phyloP scores from a whole-genome alignment of 345 rosid genomes.

The Acer yangbiense region DNA sequence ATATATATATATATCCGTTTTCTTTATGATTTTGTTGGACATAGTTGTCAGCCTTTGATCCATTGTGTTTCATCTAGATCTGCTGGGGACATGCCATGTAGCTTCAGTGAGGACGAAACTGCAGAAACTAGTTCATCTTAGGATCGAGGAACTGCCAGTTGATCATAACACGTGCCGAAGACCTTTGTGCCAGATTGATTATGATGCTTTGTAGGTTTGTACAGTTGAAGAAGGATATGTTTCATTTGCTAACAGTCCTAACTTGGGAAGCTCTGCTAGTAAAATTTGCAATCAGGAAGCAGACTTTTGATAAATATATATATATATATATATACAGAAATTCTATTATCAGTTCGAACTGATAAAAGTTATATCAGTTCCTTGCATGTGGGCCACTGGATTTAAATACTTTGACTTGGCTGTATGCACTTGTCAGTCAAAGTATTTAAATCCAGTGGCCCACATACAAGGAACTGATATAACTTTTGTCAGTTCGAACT shows the following conservation, averaged over 20 bases:
- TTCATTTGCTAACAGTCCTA: conserved; percentile 12
- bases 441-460: no score
- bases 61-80: conserved; percentile 38
- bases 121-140: conserved; percentile 61
- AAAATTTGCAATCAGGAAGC: conserved; percentile 6
- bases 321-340: no score
- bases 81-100: conserved; percentile 48
- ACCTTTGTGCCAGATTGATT: neutral
- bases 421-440: no score
- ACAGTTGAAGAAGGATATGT: conserved; percentile 19
- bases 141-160: conserved; percentile 29
- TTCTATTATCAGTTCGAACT: no score
- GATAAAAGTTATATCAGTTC: no score
- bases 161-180: neutral
- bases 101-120: conserved; percentile 75
- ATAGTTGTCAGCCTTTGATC: neutral
- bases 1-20: neutral
- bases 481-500: no score
- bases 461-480: no score
- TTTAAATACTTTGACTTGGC: no score
- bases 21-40: neutral
- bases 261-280: conserved; percentile 24
- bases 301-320: neutral
- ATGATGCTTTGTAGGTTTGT: neutral
- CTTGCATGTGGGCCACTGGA: no score